Base-by-base conservation (phyloP, 345 rosid species). In the Lepidium africanum region DNA sequence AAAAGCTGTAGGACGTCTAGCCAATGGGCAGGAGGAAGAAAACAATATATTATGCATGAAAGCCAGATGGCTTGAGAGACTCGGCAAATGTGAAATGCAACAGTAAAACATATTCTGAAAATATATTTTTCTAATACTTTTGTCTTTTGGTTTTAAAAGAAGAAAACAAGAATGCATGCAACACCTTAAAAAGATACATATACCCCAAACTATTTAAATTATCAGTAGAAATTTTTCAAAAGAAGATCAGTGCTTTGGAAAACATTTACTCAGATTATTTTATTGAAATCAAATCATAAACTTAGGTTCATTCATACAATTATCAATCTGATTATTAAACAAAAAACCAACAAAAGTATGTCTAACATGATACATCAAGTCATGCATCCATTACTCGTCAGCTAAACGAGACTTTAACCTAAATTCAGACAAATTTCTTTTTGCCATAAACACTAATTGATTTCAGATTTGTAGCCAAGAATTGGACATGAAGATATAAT, bases 41-140 rank as follows among this genome's bases (percentile, higher is more conserved):
- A 2, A 21, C 10, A 2, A 14, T 64, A 40, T 5, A 27, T 47
- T 7, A 27, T 47, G 52, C 65, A 65, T 72, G 76, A 61, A 72
- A 21, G 65, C 71, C 76, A 72, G n/a, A 32, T 72, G 71, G 76
- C 60, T 13, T 11, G 30, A 46, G 51, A 48, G 38, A 48, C 45
- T 72, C 21, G 60, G 21, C 7, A 13, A 38, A 57, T 49, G 71
- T 48, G 59, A 37, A 15, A 63, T n/a, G 5, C 32, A 27, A 48
- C 55, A 25, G 40, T 21, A 32, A 46, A 37, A 37, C n/a, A n/a
- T n/a, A n/a, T n/a, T n/a, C n/a, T n/a, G n/a, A n/a, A n/a, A n/a
- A n/a, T n/a, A n/a, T n/a, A n/a, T n/a, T n/a, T 21, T 25, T 21
- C 19, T 2, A 21, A 41, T 39, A n/a, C n/a, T 23, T 9, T 48